Evolutionary conservation across 805 yeast species (phyloP), one percentile per base, ranked within the genome.

Genomic region (Wickerhamiella spandovensis): DNA sequence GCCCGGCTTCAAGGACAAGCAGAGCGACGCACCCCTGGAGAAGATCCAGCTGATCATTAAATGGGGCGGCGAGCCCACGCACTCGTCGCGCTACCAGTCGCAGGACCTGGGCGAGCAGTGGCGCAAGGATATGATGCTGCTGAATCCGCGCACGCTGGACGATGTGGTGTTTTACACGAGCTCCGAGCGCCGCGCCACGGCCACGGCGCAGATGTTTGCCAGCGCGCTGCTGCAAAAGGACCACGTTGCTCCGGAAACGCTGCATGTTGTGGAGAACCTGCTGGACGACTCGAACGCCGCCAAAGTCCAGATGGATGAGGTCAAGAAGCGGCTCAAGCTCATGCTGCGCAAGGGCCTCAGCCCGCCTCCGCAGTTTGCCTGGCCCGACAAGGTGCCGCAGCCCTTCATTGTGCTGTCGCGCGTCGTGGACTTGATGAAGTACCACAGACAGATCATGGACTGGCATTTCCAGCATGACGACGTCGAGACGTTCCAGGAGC

Each of bases 21-120:
- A 57, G 75, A 76, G 58, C 68, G 72, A 13, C 15, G 64, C 58
- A 12, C 79, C 81, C 32, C 92, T 92, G 20, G 97, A 90, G 56
- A 92, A 92, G 64, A 97, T 90, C 22, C 98, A 92, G 66, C 81
- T 92, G 55, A 94, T 92, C 54, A 72, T 92, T 59, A 92, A 92
- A 65, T 92, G 98, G 98, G 98, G 98, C 59, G 99, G 99, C 55
- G 99, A 92, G 66, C 97, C 98, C 5, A 92, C 99, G 1, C 99
- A 92, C 65, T 88, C 97, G 10, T 97, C 97, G 1, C 77, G 82
- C 55, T 84, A 87, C 64, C 99, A 92, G 68, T 95, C 96, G 1
- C 76, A 82, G 25, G 99, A 92, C 66, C 77, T 92, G 18, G 99
- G 98, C 48, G 97, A 90, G 63, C 96, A 89, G 67, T 76, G 84